Evolutionary conservation across 2,329 filamentous ascomycete genomes (phyloP), one percentile per base, ranked within the genome.

Genomic region (Fusarium chuoi): DNA sequence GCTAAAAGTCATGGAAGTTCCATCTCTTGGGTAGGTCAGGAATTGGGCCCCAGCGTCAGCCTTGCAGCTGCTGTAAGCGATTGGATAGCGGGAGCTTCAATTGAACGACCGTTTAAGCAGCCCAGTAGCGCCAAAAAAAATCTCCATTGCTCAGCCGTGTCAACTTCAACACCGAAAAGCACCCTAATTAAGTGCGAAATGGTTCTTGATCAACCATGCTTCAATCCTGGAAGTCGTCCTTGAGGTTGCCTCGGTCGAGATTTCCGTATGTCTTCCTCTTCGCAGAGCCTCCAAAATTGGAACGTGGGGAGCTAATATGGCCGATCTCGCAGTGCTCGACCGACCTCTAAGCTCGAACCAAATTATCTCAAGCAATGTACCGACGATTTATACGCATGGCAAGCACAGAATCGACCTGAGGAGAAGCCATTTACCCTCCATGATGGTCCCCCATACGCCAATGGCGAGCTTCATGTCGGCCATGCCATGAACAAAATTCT

Each of bases 401-500:
- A 99, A 85, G 86, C 87, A 71, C 81, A 82, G 63, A 84, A 87
- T 68, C 84, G 90, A 72, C 85, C 89, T 7, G 83, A 88, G 51
- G 83, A 89, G 41, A 83, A 89, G 48, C 86, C 88, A 0, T 99
- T 98, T 75, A 86, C 95, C 5, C 87, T 99, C 14, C 96, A 98
- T 80, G 96, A 99, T 90, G 96, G 96, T 1, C 96, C 96, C 0
- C 96, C 96, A 0, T 99, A 98, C 81, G 96, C 96, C 73, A 99
- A 99, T 84, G 96, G 96, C 20, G 89, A 89, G 49, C 88, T 99
- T 15, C 96, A 99, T 79, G 91, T 97, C 69, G 96, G 96, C 6
- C 96, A 99, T 86, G 95, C 96, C 41, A 86, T 99, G 80, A 99
- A 99, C 84, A 99, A 99, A 84, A 92, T 98, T 76, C 87, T 98